Conservation (phyloP, 148 eudicot species). For the Salicornia ramosissima region DNA sequence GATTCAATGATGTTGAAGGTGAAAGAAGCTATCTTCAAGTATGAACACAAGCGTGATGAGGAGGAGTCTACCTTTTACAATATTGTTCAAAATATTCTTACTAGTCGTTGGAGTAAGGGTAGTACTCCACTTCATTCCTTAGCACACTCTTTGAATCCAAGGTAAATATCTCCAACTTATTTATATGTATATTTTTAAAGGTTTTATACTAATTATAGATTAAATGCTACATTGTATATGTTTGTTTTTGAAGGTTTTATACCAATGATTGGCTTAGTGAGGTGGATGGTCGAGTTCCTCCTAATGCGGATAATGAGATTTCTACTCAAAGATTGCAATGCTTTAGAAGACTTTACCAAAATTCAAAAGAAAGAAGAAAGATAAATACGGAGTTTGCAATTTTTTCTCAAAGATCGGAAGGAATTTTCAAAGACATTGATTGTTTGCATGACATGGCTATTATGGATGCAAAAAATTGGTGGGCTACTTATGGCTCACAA, state of each 20-base stretch:
- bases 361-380: background rate
- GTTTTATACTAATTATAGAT: no score
- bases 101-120: conserved; percentile 4
- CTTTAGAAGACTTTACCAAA: no score
- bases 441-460: conserved; percentile 9
- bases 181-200: no score
- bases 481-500: no score
- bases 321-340: no score
- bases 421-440: conserved; percentile 2
- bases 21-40: conserved; percentile 1
- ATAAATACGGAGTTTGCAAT: background rate
- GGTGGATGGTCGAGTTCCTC: background rate
- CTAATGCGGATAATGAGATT: no score
- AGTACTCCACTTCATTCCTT: no score
- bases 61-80: background rate
- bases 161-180: no score
- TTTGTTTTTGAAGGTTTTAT: background rate
- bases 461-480: no score
- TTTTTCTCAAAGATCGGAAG: conserved; percentile 1
- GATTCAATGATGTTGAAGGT: no score
- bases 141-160: no score
- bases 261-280: conserved; percentile 5
- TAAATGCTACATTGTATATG: no score
- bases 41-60: background rate
- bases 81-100: background rate